A percentile compares a stretch with the other conserved stretches of the same genome.
phyloP scores from a whole-genome alignment of 345 rosid genomes.

The Aethionema arabicum region DNA sequence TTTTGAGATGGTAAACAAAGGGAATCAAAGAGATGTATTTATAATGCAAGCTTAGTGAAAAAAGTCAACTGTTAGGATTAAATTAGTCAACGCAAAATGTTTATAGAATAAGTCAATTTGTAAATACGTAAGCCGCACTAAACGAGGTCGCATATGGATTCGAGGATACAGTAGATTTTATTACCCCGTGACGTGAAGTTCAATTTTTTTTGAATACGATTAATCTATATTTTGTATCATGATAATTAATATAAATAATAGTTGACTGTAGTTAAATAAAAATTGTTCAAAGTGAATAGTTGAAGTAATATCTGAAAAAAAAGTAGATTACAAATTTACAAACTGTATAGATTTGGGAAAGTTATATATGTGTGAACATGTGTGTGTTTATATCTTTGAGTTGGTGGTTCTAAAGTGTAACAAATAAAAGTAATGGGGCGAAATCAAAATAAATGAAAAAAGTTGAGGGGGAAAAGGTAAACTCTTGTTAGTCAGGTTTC shows the following conservation, averaged over 20 bases:
- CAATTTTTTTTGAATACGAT: too few species aligned
- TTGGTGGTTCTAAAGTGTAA: too few species aligned
- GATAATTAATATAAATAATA: not conserved
- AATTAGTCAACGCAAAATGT: not conserved
- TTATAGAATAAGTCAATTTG: not conserved
- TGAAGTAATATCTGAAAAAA: not conserved
- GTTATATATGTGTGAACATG: not conserved
- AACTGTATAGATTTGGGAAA: too few species aligned
- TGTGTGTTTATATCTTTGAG: not conserved
- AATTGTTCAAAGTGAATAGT: not conserved
- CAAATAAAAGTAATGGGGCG: too few species aligned
- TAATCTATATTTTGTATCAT: too few species aligned
- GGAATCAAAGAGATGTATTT: not conserved
- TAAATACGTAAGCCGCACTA: conserved; percentile 15
- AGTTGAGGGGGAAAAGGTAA: not conserved
- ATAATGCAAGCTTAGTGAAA: not conserved
- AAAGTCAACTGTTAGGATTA: not conserved
- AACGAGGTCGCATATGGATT: not conserved
- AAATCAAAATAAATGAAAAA: too few species aligned
- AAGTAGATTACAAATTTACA: not conserved
- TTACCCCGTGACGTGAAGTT: too few species aligned
- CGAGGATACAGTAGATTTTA: not conserved
- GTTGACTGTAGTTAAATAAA: not conserved
- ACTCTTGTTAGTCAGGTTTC: not conserved
- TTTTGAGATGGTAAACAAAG: not conserved